Conservation (phyloP, 768 basidiomycete species). For the Serendipita vermifera region DNA sequence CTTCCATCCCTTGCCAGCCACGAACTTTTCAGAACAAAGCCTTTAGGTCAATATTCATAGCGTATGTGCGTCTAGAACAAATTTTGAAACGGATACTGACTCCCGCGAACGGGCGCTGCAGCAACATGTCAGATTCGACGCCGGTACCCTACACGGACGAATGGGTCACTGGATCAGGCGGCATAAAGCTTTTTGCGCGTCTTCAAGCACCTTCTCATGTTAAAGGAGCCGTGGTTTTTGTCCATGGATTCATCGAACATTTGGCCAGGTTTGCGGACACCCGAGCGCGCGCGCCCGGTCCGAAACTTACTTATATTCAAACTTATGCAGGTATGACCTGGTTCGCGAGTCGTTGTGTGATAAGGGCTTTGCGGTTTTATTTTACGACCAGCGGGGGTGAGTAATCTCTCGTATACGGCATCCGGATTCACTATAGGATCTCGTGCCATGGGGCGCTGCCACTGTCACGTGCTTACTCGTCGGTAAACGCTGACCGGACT, state of each 20-base stretch:
- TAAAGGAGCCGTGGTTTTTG: neutral
- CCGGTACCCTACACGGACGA: neutral
- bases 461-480: too few species aligned
- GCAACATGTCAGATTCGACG: too few species aligned
- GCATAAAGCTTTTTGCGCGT: neutral
- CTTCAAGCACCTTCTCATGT: neutral
- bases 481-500: too few species aligned
- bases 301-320: neutral
- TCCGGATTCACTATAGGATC: too few species aligned
- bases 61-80: too few species aligned
- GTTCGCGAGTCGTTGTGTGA: neutral
- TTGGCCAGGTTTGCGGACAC: neutral
- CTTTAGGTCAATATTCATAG: too few species aligned
- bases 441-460: too few species aligned
- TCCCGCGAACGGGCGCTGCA: too few species aligned
- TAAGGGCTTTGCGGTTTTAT: conserved; percentile 4
- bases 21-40: too few species aligned
- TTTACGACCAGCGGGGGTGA: conserved; percentile 6
- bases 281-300: neutral
- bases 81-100: too few species aligned
- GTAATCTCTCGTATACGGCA: too few species aligned
- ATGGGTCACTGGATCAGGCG: neutral
- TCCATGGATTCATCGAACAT: conserved; percentile 5
- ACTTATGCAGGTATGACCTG: neutral
- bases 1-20: too few species aligned